phyloP scores from a whole-genome alignment of 139 green algal species.

The Micromonas commoda region DNA sequence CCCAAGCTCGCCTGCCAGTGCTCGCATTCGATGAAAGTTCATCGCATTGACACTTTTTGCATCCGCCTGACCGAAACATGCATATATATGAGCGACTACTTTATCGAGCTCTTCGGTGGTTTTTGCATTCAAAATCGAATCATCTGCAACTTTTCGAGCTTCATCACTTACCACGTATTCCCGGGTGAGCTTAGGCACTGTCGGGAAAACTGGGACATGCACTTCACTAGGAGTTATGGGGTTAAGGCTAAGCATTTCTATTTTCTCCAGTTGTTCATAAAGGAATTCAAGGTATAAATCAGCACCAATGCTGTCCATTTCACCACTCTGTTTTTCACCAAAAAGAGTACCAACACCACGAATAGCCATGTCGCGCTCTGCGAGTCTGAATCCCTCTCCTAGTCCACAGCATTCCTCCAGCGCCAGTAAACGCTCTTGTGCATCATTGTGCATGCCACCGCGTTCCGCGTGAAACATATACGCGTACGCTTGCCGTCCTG shows the following conservation, averaged over 20 bases:
- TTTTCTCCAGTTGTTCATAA: constrained; percentile 29
- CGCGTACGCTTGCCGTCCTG: constrained; percentile 20
- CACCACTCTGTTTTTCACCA: constrained; percentile 44
- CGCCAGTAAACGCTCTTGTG: constrained; percentile 35
- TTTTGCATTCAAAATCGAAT: not conserved
- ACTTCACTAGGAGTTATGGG: not conserved
- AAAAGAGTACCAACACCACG: constrained; percentile 44
- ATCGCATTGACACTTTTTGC: not conserved
- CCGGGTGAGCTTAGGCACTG: no score
- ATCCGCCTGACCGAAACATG: constrained; percentile 2
- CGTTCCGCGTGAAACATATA: constrained; percentile 24
- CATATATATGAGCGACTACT: not conserved
- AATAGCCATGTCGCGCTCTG: constrained; percentile 35
- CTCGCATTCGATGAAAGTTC: not conserved
- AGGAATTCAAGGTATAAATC: constrained; percentile 48
- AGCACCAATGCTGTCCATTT: constrained; percentile 31
- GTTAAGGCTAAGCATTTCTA: constrained; percentile 7
- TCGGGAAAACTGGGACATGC: not conserved
- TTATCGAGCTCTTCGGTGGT: not conserved
- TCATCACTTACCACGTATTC: not conserved
- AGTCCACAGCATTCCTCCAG: constrained; percentile 40
- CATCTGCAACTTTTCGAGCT: not conserved
- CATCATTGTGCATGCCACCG: not conserved
- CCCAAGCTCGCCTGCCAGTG: not conserved
- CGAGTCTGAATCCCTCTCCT: constrained; percentile 43